Conservation (phyloP, 2,329 filamentous ascomycete species). For the Phyllosticta citribraziliensis region DNA sequence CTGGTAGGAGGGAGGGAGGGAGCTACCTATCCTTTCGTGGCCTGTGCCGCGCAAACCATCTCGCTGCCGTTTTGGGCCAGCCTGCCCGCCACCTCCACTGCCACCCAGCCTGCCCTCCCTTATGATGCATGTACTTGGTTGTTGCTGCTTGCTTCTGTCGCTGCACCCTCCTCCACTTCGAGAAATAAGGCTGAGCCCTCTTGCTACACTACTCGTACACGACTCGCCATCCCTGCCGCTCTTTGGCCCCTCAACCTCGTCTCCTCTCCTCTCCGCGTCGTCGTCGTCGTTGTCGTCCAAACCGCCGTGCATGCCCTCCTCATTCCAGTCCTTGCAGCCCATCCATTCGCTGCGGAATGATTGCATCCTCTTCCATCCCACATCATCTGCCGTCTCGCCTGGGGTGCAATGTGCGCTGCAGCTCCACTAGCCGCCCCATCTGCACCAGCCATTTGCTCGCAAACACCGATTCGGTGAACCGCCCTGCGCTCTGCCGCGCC, state of each 20-base stretch:
- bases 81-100: neutral
- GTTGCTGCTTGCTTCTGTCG: neutral
- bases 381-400: neutral
- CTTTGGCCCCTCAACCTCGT: neutral
- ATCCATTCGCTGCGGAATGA: conserved; percentile 1
- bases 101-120: neutral
- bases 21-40: too few relatives aligned
- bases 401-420: conserved; percentile 20
- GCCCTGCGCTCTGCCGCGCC: conserved; percentile 65
- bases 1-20: too few relatives aligned
- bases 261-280: neutral
- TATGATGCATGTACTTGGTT: neutral
- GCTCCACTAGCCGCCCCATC: conserved; percentile 58
- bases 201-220: neutral
- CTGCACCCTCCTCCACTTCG: neutral
- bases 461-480: conserved; percentile 87
- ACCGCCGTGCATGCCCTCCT: neutral
- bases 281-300: neutral
- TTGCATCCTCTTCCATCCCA: conserved; percentile 4
- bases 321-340: conserved; percentile 10
- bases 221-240: neutral
- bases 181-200: neutral
- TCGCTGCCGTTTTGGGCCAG: neutral
- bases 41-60: neutral
- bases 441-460: conserved; percentile 65